phyloP scores from a whole-genome alignment of 495 filamentous ascomycete genomes.

The Lophiotrema nucula region DNA sequence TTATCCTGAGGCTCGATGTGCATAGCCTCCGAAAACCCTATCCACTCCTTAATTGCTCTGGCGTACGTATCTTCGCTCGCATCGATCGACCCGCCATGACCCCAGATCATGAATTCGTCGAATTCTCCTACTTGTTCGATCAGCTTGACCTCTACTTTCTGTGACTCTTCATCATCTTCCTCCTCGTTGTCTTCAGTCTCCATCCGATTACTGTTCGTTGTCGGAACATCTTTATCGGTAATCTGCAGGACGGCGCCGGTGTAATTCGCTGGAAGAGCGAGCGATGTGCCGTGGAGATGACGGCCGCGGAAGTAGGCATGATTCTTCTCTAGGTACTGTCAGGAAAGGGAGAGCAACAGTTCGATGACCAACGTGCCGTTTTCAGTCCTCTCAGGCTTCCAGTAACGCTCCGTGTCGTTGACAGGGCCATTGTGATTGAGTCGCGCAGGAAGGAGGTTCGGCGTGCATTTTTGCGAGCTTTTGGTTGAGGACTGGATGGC shows the following conservation, averaged over 20 bases:
- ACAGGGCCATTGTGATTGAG: slow-evolving; percentile 77
- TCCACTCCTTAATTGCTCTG: slow-evolving; percentile 76
- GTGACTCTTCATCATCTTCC: slow-evolving; percentile 50
- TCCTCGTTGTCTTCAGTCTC: slow-evolving; percentile 33
- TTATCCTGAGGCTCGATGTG: too few species aligned
- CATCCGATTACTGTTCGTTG: slow-evolving; percentile 5
- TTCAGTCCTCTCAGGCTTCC: slow-evolving; percentile 55
- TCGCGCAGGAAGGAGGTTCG: slow-evolving; percentile 81
- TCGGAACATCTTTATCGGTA: slow-evolving; percentile 27
- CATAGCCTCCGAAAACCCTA: slow-evolving; percentile 68
- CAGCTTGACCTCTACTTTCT: slow-evolving; percentile 53
- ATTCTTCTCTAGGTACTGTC: slow-evolving; percentile 41
- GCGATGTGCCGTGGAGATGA: slow-evolving; percentile 66
- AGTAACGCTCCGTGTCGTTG: slow-evolving; percentile 65
- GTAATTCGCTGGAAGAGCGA: slow-evolving; percentile 74
- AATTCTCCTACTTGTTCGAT: slow-evolving; percentile 67
- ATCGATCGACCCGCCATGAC: slow-evolving; percentile 53
- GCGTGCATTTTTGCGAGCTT: slow-evolving; percentile 50
- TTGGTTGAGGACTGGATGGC: slow-evolving; percentile 17
- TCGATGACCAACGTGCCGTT: slow-evolving; percentile 10
- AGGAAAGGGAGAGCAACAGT: slow-evolving; percentile 29
- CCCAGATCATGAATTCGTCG: slow-evolving; percentile 78
- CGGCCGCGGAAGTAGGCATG: slow-evolving; percentile 80
- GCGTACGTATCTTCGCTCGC: slow-evolving; percentile 54
- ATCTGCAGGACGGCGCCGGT: slow-evolving; percentile 29